These are phyloP conservation scores for Clathrospora elynae DNA, from an alignment of 2,329 filamentous ascomycete species.

Conservation along the genomic window DNA sequence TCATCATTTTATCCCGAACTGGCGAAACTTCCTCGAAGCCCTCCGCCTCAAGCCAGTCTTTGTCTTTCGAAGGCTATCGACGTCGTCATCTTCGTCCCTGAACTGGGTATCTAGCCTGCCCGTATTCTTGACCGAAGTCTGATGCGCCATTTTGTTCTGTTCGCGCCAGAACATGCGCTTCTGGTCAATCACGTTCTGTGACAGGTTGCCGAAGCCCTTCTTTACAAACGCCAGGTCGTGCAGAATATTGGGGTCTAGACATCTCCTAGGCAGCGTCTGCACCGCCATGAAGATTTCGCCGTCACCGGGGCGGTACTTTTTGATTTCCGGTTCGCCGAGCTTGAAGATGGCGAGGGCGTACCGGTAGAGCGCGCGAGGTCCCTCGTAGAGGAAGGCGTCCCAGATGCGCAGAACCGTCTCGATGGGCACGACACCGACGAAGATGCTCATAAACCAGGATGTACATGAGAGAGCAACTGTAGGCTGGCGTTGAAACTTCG, in stretches of 20 bases:
- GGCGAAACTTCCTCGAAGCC: slow-evolving; percentile 32
- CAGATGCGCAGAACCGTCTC: slow-evolving; percentile 91
- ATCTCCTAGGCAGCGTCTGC: slow-evolving; percentile 78
- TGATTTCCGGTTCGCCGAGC: slow-evolving; percentile 77
- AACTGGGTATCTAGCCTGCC: slow-evolving; percentile 11
- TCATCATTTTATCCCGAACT: slow-evolving; percentile 24
- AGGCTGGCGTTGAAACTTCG: slow-evolving; percentile 64
- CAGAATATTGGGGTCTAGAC: slow-evolving; percentile 80
- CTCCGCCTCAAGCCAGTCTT: slow-evolving; percentile 30
- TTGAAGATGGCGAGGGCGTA: slow-evolving; percentile 93
- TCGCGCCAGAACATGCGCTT: slow-evolving; percentile 58
- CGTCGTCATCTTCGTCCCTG: slow-evolving; percentile 28
- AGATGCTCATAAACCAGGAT: slow-evolving; percentile 97
- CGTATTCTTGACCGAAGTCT: slow-evolving; percentile 28
- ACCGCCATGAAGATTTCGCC: slow-evolving; percentile 97
- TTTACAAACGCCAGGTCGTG: slow-evolving; percentile 84
- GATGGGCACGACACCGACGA: slow-evolving; percentile 88
- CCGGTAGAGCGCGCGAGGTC: slow-evolving; percentile 89
- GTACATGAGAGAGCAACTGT: slow-evolving; percentile 92
- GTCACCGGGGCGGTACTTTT: slow-evolving; percentile 73
- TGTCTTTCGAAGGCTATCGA: slow-evolving; percentile 26
- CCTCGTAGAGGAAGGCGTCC: slow-evolving; percentile 96
- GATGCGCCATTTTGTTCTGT: slow-evolving; percentile 35
- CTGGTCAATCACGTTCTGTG: slow-evolving; percentile 79
- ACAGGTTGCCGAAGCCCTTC: slow-evolving; percentile 79